Conservation (phyloP, 169 alveolate species). For the Cryptosporidium baileyi region DNA sequence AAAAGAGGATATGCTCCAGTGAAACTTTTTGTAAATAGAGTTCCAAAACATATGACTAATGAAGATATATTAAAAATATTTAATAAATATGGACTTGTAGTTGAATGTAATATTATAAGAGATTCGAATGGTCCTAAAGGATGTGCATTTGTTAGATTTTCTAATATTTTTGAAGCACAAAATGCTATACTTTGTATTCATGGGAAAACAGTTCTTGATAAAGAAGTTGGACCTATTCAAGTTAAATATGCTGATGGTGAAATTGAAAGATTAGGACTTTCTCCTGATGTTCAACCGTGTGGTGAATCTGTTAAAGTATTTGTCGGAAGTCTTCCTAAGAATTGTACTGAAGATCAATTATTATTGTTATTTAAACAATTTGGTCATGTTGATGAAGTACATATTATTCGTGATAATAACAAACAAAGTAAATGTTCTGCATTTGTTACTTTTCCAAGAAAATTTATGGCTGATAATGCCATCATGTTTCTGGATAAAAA, state of each 20-base stretch:
- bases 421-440: constrained; percentile 67
- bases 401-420: constrained; percentile 45
- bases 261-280: constrained; percentile 53
- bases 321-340: constrained; percentile 69
- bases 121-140: constrained; percentile 69
- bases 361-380: constrained; percentile 23
- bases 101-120: constrained; percentile 54
- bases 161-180: constrained; percentile 57
- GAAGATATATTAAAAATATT: constrained; percentile 43
- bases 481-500: constrained; percentile 55
- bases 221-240: constrained; percentile 68
- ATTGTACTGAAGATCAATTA: constrained; percentile 60
- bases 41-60: constrained; percentile 56
- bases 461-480: constrained; percentile 65
- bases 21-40: constrained; percentile 55
- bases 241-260: constrained; percentile 68
- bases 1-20: constrained; percentile 60
- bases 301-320: constrained; percentile 64
- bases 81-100: constrained; percentile 59
- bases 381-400: constrained; percentile 67
- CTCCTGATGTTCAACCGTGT: constrained; percentile 70
- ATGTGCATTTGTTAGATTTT: constrained; percentile 48
- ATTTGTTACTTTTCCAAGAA: constrained; percentile 52
- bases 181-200: constrained; percentile 65
- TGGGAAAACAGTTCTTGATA: constrained; percentile 38